Evolutionary conservation across 352 stramenopile genomes (phyloP).

Genomic region (Pythium phragmitis): DNA sequence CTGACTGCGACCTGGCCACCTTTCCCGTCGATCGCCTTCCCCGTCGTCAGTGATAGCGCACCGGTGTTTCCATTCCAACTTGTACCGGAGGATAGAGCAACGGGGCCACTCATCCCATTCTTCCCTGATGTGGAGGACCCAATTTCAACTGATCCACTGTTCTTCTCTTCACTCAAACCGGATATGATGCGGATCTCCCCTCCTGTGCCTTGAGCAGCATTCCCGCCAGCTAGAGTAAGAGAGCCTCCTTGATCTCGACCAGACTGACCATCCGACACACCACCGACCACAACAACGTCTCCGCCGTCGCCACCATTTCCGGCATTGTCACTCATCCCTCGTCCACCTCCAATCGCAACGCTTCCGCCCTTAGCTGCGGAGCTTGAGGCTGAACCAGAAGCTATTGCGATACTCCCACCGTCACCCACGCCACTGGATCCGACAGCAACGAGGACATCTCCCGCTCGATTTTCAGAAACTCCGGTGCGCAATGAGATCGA

Average conservation of each 20-base stretch:
- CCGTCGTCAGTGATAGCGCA: slow-evolving; percentile 39
- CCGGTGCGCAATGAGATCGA: slow-evolving; percentile 49
- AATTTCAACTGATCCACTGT: slow-evolving; percentile 54
- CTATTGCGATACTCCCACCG: slow-evolving; percentile 51
- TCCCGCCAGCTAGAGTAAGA: slow-evolving; percentile 47
- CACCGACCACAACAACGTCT: slow-evolving; percentile 43
- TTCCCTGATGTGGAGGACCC: slow-evolving; percentile 44
- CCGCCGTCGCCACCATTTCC: slow-evolving; percentile 73
- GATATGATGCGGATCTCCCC: slow-evolving; percentile 47
- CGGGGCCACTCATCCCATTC: slow-evolving; percentile 54
- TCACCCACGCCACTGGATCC: slow-evolving; percentile 45
- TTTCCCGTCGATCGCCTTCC: slow-evolving; percentile 50
- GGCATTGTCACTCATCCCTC: slow-evolving; percentile 63
- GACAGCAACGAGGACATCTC: slow-evolving; percentile 39
- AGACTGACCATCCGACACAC: slow-evolving; percentile 51
- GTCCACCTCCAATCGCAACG: slow-evolving; percentile 45
- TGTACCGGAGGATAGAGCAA: slow-evolving; percentile 37
- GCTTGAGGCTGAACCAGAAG: slow-evolving; percentile 47
- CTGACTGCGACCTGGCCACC: slow-evolving; percentile 59
- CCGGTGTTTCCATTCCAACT: slow-evolving; percentile 36
- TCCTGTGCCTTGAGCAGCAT: slow-evolving; percentile 50
- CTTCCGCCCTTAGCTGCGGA: slow-evolving; percentile 49
- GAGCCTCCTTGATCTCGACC: slow-evolving; percentile 53
- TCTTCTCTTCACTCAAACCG: slow-evolving; percentile 47
- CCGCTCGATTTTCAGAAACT: slow-evolving; percentile 35